Evolutionary conservation across 345 rosid species (phyloP), one percentile per base, ranked within the genome.

Genomic region (Eucalyptus marginata): DNA sequence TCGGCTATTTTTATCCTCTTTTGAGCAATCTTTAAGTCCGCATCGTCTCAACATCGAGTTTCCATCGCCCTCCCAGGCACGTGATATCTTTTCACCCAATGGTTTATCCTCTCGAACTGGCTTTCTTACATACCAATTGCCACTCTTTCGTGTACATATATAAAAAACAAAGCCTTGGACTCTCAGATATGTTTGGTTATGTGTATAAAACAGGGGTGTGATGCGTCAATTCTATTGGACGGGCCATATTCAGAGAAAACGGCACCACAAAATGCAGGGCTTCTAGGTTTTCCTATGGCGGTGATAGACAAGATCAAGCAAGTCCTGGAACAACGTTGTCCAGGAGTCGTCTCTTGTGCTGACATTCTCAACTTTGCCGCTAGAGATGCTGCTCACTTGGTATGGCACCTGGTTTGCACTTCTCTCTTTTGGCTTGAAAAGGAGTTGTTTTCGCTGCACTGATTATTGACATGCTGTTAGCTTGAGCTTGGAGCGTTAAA

Each of bases 351-450:
- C 90, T 97, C 99, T 50, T 96, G 98, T 59, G 93, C 99, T 25
- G 98, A 96, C 66, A 95, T 97, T 71, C 98, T 97, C 90, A 94
- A 95, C 91, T 96, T 97, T 6, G 98, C 98, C 29, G 90, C 98
- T 18, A 91, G 98, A 36, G 98, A 97, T 92, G 98, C 98, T 36
- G 94, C 91, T 88, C 94, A 92, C 86, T 15, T 94, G 95, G 99
- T 96, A 92, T n/a, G 88, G 2, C 6, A 16, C 10, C 33, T 64
- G 33, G 71, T n/a, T 64, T n/a, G 33, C 36, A 64, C 17, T n/a
- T 64, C 15, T 64, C 71, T 64, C 17, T 54, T 46, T 71, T 79
- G 56, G 43, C 54, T 24, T 49, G 43, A 17, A 33, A 58, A 17
- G 22, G 52, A 17, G 12, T 29, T 49, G 56, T 9, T 50, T 50